phyloP scores from a whole-genome alignment of 73 alveolate species.

The Paramecium biaurelia region DNA sequence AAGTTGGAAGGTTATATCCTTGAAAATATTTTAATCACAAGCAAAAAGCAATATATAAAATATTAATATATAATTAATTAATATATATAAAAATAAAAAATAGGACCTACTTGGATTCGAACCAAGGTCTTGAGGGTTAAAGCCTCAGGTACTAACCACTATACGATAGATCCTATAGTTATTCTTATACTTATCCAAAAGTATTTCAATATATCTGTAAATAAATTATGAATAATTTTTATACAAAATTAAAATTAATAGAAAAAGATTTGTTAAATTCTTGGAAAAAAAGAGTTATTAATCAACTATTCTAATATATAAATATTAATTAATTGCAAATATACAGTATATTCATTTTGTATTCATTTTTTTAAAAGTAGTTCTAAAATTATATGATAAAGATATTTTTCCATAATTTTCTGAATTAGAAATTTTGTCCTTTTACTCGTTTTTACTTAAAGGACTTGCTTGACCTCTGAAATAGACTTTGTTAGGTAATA shows the following conservation, averaged over 20 bases:
- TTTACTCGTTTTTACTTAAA: neutral
- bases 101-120: slow-evolving; percentile 56
- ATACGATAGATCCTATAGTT: neutral
- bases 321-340: neutral
- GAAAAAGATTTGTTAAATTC: neutral
- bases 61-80: neutral
- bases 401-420: neutral
- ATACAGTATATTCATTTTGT: neutral
- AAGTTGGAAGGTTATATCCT: neutral
- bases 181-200: neutral
- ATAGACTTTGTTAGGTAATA: neutral
- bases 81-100: neutral
- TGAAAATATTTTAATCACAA: neutral
- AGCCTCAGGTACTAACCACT: slow-evolving; percentile 60
- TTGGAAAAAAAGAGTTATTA: too few relatives aligned
- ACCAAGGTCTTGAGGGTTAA: slow-evolving; percentile 57
- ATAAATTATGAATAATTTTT: neutral
- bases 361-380: neutral
- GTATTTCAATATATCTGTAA: neutral
- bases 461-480: neutral
- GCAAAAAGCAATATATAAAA: neutral
- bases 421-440: neutral
- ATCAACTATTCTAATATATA: too few relatives aligned
- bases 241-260: neutral
- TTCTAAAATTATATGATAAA: neutral